Conservation (phyloP, 1,284 basidiomycete species). For the Moesziomyces antarcticus region DNA sequence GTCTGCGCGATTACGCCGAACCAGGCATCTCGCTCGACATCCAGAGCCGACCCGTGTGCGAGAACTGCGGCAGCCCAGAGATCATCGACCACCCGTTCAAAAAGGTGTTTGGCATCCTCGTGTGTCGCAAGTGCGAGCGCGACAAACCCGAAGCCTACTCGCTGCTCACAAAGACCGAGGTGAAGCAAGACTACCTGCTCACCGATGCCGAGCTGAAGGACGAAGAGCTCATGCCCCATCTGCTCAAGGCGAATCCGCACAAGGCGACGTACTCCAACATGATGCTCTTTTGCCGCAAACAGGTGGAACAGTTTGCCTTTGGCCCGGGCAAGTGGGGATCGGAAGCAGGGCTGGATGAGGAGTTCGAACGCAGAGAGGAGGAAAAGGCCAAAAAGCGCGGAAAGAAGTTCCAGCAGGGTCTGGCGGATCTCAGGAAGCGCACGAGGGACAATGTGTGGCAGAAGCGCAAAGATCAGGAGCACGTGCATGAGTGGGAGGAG, state of each 20-base stretch:
- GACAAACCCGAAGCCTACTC: slow-evolving; percentile 85
- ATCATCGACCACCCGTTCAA: slow-evolving; percentile 58
- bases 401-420: slow-evolving; percentile 74
- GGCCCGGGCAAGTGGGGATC: slow-evolving; percentile 89
- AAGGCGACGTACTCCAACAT: slow-evolving; percentile 97
- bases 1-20: slow-evolving; percentile 56
- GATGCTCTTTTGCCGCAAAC: slow-evolving; percentile 96
- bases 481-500: slow-evolving; percentile 59
- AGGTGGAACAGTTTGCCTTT: slow-evolving; percentile 97
- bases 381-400: slow-evolving; percentile 92
- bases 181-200: slow-evolving; percentile 81
- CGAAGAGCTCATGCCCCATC: slow-evolving; percentile 88
- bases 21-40: slow-evolving; percentile 61
- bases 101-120: slow-evolving; percentile 72
- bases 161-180: slow-evolving; percentile 96
- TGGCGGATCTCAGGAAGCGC: slow-evolving; percentile 57
- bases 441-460: slow-evolving; percentile 63
- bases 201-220: slow-evolving; percentile 96
- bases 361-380: slow-evolving; percentile 81
- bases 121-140: slow-evolving; percentile 87
- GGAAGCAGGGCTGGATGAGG: slow-evolving; percentile 86
- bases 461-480: slow-evolving; percentile 59
- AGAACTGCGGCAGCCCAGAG: slow-evolving; percentile 56
- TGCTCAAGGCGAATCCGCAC: slow-evolving; percentile 95
- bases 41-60: slow-evolving; percentile 50